phyloP scores from a whole-genome alignment of 257 asterid genomes.

The Thymus mandschuricus region DNA sequence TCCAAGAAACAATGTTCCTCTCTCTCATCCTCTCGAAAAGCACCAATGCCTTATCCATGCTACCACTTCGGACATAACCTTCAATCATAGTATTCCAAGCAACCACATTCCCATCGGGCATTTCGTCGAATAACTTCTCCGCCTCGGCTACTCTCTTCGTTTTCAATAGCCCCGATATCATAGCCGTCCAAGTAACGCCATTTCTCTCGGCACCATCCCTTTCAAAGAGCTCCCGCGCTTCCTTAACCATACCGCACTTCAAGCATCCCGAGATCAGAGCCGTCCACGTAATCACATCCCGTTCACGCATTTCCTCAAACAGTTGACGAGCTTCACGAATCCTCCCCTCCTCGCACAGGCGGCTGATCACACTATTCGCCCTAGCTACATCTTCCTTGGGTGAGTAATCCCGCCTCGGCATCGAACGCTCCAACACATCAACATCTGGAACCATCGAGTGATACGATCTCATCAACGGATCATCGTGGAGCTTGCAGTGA shows the following conservation, averaged over 20 bases:
- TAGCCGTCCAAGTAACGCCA: constrained; percentile 63
- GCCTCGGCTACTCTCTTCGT: constrained; percentile 42
- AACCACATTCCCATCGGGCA: constrained; percentile 57
- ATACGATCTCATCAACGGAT: not conserved
- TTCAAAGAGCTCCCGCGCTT: constrained; percentile 57
- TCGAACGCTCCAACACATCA: constrained; percentile 10
- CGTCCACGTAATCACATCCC: constrained; percentile 73
- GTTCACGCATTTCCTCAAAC: constrained; percentile 71
- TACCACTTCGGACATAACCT: constrained; percentile 47
- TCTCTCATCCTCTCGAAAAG: constrained; percentile 58
- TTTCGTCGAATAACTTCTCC: constrained; percentile 54
- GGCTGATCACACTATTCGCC: constrained; percentile 52
- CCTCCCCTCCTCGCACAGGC: constrained; percentile 45
- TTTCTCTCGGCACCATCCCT: constrained; percentile 56
- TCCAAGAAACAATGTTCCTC: constrained; percentile 64
- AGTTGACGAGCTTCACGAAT: constrained; percentile 50
- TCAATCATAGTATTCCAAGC: constrained; percentile 69
- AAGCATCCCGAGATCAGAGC: constrained; percentile 65
- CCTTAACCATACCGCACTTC: constrained; percentile 48
- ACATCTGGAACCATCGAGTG: constrained; percentile 14
- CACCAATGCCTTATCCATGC: constrained; percentile 47
- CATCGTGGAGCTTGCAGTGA: constrained; percentile 6
- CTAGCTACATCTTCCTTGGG: constrained; percentile 41
- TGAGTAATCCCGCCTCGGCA: constrained; percentile 47
- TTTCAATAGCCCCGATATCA: constrained; percentile 58